Evolutionary conservation across 306 rosid genomes (phyloP).

Genomic region (Rosa lucieae): DNA sequence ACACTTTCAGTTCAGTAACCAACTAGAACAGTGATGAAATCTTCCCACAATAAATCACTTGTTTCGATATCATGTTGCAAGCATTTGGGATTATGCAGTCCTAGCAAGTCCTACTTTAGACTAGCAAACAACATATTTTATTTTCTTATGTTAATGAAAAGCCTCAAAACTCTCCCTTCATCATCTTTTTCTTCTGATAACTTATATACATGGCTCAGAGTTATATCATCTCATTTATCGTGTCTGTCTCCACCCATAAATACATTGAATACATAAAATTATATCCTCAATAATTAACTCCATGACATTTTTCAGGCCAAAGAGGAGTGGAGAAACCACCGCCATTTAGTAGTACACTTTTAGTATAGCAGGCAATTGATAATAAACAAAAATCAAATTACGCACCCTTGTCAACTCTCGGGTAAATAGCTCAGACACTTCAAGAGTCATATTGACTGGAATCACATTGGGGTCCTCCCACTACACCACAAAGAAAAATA

Average conservation of each 20-base stretch:
- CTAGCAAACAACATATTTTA: neutral
- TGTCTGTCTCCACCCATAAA: neutral
- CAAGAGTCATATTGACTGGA: conserved; percentile 77
- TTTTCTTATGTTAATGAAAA: neutral
- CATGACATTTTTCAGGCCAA: neutral
- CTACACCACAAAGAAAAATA: conserved; percentile 36
- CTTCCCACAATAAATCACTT: neutral
- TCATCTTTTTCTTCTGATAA: neutral
- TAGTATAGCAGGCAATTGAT: conserved; percentile 17
- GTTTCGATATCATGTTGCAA: neutral
- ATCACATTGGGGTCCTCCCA: conserved; percentile 96
- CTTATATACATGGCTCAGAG: neutral
- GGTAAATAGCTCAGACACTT: conserved; percentile 90
- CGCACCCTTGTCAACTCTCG: conserved; percentile 95
- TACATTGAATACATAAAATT: neutral
- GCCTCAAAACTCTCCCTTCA: neutral
- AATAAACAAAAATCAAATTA: conserved; percentile 26
- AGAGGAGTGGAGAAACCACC: neutral
- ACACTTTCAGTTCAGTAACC: neutral
- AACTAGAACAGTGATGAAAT: neutral
- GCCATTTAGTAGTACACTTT: neutral
- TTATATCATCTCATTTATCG: neutral
- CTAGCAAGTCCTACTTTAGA: neutral
- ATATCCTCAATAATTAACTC: neutral
- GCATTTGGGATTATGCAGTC: neutral